A percentile compares a stretch with the other conserved stretches of the same genome.
Evolutionary conservation across 495 filamentous ascomycete species (phyloP).

Genomic region (Xylaria flabelliformis): DNA sequence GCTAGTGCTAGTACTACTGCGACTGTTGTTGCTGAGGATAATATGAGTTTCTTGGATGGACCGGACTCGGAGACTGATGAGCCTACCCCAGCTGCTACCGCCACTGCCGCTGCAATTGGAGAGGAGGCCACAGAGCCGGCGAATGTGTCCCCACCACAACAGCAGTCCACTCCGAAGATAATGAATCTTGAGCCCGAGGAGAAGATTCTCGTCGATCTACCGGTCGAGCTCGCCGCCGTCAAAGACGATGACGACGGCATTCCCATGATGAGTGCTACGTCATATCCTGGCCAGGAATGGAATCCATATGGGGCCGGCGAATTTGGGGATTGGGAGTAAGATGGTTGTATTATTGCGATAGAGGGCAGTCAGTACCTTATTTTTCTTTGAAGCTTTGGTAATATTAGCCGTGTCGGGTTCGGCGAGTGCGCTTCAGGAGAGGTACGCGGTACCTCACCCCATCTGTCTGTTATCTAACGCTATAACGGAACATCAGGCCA

Average conservation of each 20-base stretch:
- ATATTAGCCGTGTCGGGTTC: background rate
- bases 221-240: conserved; percentile 34
- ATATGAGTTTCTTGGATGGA: conserved; percentile 33
- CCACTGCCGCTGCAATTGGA: background rate
- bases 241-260: conserved; percentile 57
- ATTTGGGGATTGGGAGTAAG: conserved; percentile 39
- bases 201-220: conserved; percentile 56
- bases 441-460: background rate
- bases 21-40: conserved; percentile 11
- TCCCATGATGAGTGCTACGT: conserved; percentile 76
- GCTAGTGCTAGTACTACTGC: background rate
- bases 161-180: conserved; percentile 26
- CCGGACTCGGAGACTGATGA: conserved; percentile 36
- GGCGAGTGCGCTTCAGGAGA: background rate
- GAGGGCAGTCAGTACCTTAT: background rate
- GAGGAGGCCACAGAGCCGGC: background rate
- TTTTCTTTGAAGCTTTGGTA: background rate
- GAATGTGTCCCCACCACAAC: conserved; percentile 26
- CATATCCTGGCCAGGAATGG: conserved; percentile 86
- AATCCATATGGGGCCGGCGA: conserved; percentile 60
- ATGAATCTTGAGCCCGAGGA: conserved; percentile 50
- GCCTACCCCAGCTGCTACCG: background rate
- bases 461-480: background rate
- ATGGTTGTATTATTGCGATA: background rate
- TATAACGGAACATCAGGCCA: background rate